Conservation (phyloP, 1,284 basidiomycete genomes). For the Moniliophthora roreri region DNA sequence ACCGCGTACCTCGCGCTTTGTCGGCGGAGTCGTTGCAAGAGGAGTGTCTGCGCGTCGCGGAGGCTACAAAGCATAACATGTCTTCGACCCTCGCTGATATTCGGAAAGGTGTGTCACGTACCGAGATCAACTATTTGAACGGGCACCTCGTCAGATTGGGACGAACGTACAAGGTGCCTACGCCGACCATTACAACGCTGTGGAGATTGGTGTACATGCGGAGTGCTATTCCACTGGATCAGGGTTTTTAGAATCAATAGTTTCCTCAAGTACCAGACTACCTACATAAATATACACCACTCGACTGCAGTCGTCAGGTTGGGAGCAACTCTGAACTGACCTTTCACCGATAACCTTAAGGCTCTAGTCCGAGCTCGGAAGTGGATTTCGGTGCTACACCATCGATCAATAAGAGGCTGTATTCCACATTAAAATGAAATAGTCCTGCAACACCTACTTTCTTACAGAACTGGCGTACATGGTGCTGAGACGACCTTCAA, state of each 20-base stretch:
- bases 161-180: constrained; percentile 54
- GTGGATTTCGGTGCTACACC: too few relatives aligned
- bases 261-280: too few relatives aligned
- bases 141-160: constrained; percentile 81
- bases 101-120: constrained; percentile 43
- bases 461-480: too few relatives aligned
- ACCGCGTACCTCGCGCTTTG: constrained; percentile 31
- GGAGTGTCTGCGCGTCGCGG: constrained; percentile 57
- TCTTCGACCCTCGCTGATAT: constrained; percentile 83
- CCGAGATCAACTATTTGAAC: constrained; percentile 86
- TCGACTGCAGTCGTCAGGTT: too few relatives aligned
- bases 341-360: too few relatives aligned
- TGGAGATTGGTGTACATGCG: constrained; percentile 61
- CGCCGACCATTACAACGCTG: constrained; percentile 64
- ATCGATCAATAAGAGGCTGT: too few relatives aligned
- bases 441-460: too few relatives aligned
- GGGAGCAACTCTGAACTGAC: too few relatives aligned
- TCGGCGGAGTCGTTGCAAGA: constrained; percentile 34
- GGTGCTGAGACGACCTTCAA: too few relatives aligned
- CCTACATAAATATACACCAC: too few relatives aligned
- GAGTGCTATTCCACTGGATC: constrained; percentile 28
- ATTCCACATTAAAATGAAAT: too few relatives aligned
- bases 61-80: constrained; percentile 60
- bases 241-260: neutral
- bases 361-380: too few relatives aligned